These are phyloP conservation scores for Aspergillus sojae DNA, from an alignment of 2,329 filamentous ascomycete genomes.

Conservation along the genomic window DNA sequence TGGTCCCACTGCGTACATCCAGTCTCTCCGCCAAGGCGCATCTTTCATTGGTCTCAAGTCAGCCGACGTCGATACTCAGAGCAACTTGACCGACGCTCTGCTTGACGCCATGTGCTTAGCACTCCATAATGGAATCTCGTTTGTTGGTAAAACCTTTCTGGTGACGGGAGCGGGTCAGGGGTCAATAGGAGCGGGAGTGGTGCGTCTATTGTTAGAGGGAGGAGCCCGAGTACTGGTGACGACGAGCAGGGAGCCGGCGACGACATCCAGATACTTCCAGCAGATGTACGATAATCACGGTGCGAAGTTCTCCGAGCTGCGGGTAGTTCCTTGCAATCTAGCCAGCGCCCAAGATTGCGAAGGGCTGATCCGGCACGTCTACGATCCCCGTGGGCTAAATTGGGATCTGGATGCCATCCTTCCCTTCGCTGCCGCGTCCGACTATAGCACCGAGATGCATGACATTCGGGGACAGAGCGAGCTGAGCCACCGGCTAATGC, in stretches of 20 bases:
- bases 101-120: no score
- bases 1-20: no score
- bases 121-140: no score
- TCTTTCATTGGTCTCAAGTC: conserved; percentile 74
- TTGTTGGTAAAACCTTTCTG: conserved; percentile 80
- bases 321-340: conserved; percentile 98
- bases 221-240: conserved; percentile 96
- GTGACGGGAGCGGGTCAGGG: conserved; percentile 99
- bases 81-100: conserved; percentile 79
- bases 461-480: conserved; percentile 96
- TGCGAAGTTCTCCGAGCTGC: conserved; percentile 89
- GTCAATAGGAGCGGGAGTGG: conserved; percentile 94
- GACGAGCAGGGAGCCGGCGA: conserved; percentile 91
- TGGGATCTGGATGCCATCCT: conserved; percentile 98
- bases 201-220: conserved; percentile 93
- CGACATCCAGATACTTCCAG: conserved; percentile 99
- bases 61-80: conserved; percentile 81
- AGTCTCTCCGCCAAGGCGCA: not conserved
- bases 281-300: conserved; percentile 96
- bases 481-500: conserved; percentile 97
- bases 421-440: conserved; percentile 95
- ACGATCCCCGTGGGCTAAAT: conserved; percentile 92
- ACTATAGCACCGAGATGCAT: conserved; percentile 90
- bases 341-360: conserved; percentile 98
- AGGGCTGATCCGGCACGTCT: conserved; percentile 91